A percentile compares a stretch with the other conserved stretches of the same genome.
Conservation (phyloP, 108 stramenopile genomes). For the Aurantiochytrium sp. region DNA sequence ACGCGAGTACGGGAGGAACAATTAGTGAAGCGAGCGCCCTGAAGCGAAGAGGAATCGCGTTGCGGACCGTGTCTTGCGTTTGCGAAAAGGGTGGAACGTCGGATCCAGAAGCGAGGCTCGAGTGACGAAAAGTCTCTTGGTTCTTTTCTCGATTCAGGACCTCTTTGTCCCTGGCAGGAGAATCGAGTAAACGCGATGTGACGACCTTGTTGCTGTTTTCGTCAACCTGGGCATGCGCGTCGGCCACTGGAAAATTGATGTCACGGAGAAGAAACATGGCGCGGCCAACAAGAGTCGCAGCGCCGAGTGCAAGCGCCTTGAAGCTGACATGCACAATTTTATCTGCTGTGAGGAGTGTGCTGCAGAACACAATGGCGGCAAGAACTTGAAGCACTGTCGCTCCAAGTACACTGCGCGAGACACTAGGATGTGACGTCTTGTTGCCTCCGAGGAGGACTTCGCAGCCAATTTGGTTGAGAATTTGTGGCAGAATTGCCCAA, state of each 20-base stretch:
- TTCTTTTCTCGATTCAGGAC: too few species aligned
- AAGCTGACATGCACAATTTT: neutral
- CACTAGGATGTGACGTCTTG: too few species aligned
- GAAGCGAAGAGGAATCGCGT: neutral
- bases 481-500: neutral
- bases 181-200: too few species aligned
- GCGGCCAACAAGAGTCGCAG: neutral
- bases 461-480: neutral
- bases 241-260: too few species aligned
- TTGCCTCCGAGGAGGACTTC: neutral
- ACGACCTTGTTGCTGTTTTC: too few species aligned
- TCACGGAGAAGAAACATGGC: neutral
- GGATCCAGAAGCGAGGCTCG: too few species aligned
- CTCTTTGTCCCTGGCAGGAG: too few species aligned
- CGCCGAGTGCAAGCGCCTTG: neutral
- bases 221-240: too few species aligned
- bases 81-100: too few species aligned
- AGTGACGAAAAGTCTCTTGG: too few species aligned
- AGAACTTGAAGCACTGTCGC: neutral
- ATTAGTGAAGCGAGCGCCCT: neutral
- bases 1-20: neutral
- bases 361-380: neutral
- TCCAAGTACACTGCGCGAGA: neutral
- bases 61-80: too few species aligned
- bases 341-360: neutral